These are phyloP conservation scores for Cylindrotheca closterium DNA, from an alignment of 108 stramenopile genomes.

Conservation along the genomic window DNA sequence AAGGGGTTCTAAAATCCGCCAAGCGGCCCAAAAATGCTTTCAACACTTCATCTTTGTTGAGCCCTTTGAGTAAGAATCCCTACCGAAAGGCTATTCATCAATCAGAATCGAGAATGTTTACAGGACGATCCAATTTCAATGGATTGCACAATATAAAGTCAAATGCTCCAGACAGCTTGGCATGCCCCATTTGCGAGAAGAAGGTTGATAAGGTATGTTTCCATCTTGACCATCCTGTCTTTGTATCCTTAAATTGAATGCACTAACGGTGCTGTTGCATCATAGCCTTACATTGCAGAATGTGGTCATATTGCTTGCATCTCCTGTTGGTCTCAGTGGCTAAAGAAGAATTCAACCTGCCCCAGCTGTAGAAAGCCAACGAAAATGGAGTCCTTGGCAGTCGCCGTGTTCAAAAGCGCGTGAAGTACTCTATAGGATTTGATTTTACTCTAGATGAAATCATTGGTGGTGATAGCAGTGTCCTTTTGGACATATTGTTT, in stretches of 20 bases:
- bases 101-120: constrained; percentile 17
- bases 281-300: constrained; percentile 52
- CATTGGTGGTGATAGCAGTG: no score
- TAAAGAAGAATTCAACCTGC: constrained; percentile 55
- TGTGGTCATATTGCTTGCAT: constrained; percentile 48
- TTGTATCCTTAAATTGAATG: not conserved
- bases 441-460: no score
- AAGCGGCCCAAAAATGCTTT: not conserved
- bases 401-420: constrained; percentile 25
- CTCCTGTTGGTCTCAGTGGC: constrained; percentile 64
- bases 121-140: constrained; percentile 15
- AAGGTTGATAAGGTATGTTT: constrained; percentile 32
- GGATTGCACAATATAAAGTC: constrained; percentile 21
- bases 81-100: constrained; percentile 12
- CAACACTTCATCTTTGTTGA: not conserved
- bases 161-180: constrained; percentile 49
- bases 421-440: no score
- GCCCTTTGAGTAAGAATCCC: constrained; percentile 1
- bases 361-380: constrained; percentile 48
- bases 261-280: not conserved
- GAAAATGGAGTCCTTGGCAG: constrained; percentile 15
- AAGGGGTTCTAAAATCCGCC: not conserved
- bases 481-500: no score
- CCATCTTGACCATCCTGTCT: not conserved
- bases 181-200: constrained; percentile 55